These are phyloP conservation scores for Hordeum marinum DNA, from an alignment of 176 grass and related monocot species.

Conservation along the genomic window DNA sequence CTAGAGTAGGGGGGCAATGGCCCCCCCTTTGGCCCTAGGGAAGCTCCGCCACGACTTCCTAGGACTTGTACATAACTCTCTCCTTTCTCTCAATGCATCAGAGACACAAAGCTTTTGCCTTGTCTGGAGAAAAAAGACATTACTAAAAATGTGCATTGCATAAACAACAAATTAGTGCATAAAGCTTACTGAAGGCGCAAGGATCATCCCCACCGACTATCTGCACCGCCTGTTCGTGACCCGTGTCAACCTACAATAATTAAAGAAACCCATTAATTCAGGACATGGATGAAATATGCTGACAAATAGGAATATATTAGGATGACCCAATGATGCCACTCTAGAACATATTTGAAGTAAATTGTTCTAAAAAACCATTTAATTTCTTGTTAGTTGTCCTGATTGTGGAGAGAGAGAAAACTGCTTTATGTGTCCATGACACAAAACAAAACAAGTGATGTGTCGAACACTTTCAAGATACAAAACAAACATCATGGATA, in stretches of 20 bases:
- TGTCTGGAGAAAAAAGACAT: not conserved
- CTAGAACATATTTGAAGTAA: not conserved
- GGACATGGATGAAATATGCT: not conserved
- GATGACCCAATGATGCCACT: not conserved
- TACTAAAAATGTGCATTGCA: not conserved
- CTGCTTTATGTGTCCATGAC: not conserved
- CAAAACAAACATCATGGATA: not conserved
- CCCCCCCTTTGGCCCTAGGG: too few species aligned
- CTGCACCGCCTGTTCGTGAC: not conserved
- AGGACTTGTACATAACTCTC: too few species aligned
- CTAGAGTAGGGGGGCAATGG: too few species aligned
- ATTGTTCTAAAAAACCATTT: not conserved
- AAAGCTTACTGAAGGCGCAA: slow-evolving; percentile 16
- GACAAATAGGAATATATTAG: not conserved
- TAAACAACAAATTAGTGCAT: slow-evolving; percentile 14
- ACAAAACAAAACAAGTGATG: not conserved
- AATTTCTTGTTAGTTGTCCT: not conserved
- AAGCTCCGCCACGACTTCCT: too few species aligned
- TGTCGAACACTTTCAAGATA: not conserved
- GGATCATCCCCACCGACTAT: not conserved
- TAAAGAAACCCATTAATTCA: not conserved
- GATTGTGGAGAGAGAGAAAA: not conserved
- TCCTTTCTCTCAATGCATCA: too few species aligned
- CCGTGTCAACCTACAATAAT: slow-evolving; percentile 14
- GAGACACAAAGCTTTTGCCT: too few species aligned